Evolutionary conservation across 257 asterid genomes (phyloP).

Genomic region (Fraxinus excelsior): DNA sequence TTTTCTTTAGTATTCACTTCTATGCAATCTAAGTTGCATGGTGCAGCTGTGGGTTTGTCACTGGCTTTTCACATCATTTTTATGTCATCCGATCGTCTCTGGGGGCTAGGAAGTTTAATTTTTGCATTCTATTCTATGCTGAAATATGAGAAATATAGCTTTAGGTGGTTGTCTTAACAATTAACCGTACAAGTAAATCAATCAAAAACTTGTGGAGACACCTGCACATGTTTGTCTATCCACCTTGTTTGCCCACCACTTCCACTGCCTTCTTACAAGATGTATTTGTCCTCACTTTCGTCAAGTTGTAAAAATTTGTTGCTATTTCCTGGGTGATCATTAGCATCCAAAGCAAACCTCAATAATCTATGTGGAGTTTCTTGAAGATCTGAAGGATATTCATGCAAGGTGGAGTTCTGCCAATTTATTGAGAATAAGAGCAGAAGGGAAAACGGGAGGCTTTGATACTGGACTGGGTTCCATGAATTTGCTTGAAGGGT

Average conservation of each 20-base stretch:
- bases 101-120: neutral
- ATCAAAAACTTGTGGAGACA: neutral
- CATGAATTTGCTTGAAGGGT: neutral
- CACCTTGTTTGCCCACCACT: neutral
- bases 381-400: neutral
- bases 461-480: neutral
- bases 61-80: neutral
- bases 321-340: neutral
- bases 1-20: neutral
- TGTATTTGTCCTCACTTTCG: too few relatives aligned
- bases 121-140: neutral
- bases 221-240: neutral
- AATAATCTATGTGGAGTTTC: neutral
- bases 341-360: neutral
- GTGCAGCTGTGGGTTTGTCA: neutral
- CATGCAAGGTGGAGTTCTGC: neutral
- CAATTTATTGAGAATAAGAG: neutral
- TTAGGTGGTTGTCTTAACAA: neutral
- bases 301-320: neutral
- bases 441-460: neutral
- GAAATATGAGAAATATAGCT: neutral
- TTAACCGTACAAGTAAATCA: neutral
- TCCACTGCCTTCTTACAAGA: neutral
- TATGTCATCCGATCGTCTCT: neutral
- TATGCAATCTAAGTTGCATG: neutral